Evolutionary conservation across 345 rosid genomes (phyloP), one percentile per base, ranked within the genome.

Genomic region (Luvunga scandens): DNA sequence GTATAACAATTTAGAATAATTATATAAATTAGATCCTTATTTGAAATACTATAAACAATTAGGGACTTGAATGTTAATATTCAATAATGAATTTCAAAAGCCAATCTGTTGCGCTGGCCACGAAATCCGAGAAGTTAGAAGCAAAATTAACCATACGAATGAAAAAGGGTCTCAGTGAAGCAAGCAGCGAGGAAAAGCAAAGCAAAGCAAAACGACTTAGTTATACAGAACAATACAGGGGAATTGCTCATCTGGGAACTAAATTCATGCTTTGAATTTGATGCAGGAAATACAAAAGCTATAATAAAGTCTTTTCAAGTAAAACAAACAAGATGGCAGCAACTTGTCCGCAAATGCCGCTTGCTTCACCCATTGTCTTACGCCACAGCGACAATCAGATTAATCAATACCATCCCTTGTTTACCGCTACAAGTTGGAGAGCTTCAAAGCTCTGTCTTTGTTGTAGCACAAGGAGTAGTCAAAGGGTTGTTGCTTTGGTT

Each of bases 401-500:
- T 1, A 60, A 42, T 25, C 70, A 75, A 18, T n/a, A 33, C 16
- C 66, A 33, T 30, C 24, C 60, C 2, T 33, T 75, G 7, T 75
- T 50, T 50, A 31, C n/a, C 50, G 78, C 24, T 12, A 56, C 25
- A 34, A 34, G n/a, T n/a, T 25, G 18, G 38, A 24, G 56, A 36
- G 66, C 16, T 24, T 13, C 55, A 14, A 66, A 66, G 66, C 25
- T 34, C 36, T 18, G 39, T 38, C 50, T 67, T 57, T 34, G 36
- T 34, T 27, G 7, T 27, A 36, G 28, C 30, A 42, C 59, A 30
- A 74, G 60, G 36, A 71, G 71, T 12, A 68, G 72, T 38, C 60
- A 53, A 68, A 63, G 66, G 68, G 25, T 50, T 28, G 83, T 66
- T 57, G 77, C 76, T 19, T 78, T 75, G 31, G 83, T 64, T 19